Base-by-base conservation (phyloP, 108 stramenopile genomes). In the Nannochloropsis granulata region DNA sequence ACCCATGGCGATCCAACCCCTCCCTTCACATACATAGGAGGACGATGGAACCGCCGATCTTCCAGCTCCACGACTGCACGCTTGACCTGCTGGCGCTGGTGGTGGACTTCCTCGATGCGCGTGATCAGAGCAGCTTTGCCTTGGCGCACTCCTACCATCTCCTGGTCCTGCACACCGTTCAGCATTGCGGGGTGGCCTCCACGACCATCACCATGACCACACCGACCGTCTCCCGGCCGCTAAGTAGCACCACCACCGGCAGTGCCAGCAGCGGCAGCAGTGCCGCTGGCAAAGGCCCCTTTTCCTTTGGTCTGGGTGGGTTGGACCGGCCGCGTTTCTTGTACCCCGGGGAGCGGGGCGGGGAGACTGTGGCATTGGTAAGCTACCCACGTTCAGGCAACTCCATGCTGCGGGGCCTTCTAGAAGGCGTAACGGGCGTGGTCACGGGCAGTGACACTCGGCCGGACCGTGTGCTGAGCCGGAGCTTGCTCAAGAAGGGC, bases 361-460 rank as follows among this genome's bases (percentile, higher is more conserved):
- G 56, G n/a, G 56, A 71, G n/a, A 71, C 56, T 7, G 56, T 71
- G 82, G 82, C 82, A 13, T n/a, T 86, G 82, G 82, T 82, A 16
- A 86, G 87, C 84, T 87, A 87, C 78, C 83, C 83, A 7, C 79
- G 87, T 13, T 88, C 83, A 5, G 87, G 87, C 19, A 88, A 88
- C 79, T 84, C 87, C 0, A 43, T 88, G 34, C 24, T 88, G 45
- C 84, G 87, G 34, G 78, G 81, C 21, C 43, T 88, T 2, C 78
- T 88, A 16, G 87, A 88, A 43, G 44, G 82, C 43, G 78, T 25
- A 7, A 88, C 84, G n/a, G 88, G 88, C 24, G 34, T 92, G 79
- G 91, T 95, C 24, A 98, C 98, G 12, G 96, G 96, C 34, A 95
- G 95, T 13, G 98, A 98, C 90, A 96, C 95, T 0, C 91, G 95